Base-by-base conservation (phyloP, 2,329 filamentous ascomycete genomes). In the Aspergillus calidoustus region DNA sequence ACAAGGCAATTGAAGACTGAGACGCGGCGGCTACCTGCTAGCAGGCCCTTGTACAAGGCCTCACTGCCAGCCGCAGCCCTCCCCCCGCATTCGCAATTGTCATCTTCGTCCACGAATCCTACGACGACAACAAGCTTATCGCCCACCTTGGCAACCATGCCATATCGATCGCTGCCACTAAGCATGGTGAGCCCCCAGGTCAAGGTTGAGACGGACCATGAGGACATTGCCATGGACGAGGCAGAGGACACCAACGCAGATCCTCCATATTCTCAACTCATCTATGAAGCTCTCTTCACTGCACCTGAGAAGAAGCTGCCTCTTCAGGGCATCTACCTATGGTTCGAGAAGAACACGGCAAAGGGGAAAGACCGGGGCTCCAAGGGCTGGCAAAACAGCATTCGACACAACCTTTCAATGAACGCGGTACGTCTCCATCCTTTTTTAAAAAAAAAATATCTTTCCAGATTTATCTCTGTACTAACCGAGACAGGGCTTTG, bases 341-440 rank as follows among this genome's bases (percentile, higher is more conserved):
- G 94, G 93, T 96, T 98, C 71, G 82, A 86, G 47, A 84, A 89
- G 30, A 89, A 97, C 71, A 97, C 93, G 2, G 85, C 86, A 67
- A 97, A 95, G 76, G 87, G 86, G 4, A 87, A 83, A 56, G 83
- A 84, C 50, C 74, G 77, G 19, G 83, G 82, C 7, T 80, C 77
- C 13, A 90, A 88, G 69, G 94, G 93, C 9, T 98, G 94, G 94
- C 91, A 94, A 78, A 98, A 97, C 77, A 96, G 92, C 74, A 96
- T 98, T 66, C 87, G 94, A 2, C 94, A 98, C 76, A 98, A 98
- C 69, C 81, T 98, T 7, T 97, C 92, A 52, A 97, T 98, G 93
- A 98, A 98, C 70, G 84, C 85, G 63, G 94, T 97, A 86, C 79
- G 87, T 82, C 55, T 15, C n/a, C n/a, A 2, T 8, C 6, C 44